Conservation (phyloP, 2,329 filamentous ascomycete species). For the Ascochyta viciae-villosae region DNA sequence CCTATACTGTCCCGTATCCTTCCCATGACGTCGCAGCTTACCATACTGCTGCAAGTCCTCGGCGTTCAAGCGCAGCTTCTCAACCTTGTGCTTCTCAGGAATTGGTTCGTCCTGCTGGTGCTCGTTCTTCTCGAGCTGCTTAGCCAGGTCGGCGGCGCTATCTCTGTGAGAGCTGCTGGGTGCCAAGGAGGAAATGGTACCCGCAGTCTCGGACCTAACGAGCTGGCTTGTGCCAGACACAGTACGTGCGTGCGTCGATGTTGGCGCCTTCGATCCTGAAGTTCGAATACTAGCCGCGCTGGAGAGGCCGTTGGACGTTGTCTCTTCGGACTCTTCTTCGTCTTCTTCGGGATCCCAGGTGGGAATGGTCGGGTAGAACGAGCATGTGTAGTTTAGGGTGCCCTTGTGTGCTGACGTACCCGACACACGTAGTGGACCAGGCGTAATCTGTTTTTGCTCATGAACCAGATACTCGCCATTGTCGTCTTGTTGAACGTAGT, state of each 20-base stretch:
- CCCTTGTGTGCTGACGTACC: slow-evolving; percentile 80
- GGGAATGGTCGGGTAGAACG: slow-evolving; percentile 91
- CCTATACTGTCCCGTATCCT: slow-evolving; percentile 23
- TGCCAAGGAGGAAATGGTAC: slow-evolving; percentile 53
- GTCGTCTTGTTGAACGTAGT: slow-evolving; percentile 80
- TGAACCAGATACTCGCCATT: slow-evolving; percentile 81
- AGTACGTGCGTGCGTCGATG: slow-evolving; percentile 21
- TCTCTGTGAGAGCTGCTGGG: slow-evolving; percentile 27
- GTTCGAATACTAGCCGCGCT: slow-evolving; percentile 32
- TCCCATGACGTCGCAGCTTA: slow-evolving; percentile 49
- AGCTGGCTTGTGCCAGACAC: slow-evolving; percentile 32
- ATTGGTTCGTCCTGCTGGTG: slow-evolving; percentile 56
- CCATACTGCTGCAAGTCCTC: slow-evolving; percentile 83
- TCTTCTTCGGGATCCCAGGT: slow-evolving; percentile 90
- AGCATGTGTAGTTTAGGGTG: slow-evolving; percentile 77
- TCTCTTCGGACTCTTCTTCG: slow-evolving; percentile 62
- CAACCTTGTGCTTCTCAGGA: slow-evolving; percentile 63
- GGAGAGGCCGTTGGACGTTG: slow-evolving; percentile 29
- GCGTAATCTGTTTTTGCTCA: slow-evolving; percentile 73
- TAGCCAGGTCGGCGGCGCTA: slow-evolving; percentile 52
- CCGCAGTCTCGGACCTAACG: slow-evolving; percentile 44
- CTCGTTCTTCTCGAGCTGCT: slow-evolving; percentile 56
- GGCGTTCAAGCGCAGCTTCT: slow-evolving; percentile 78
- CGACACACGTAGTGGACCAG: slow-evolving; percentile 75
- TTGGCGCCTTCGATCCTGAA: slow-evolving; percentile 24